A percentile compares a stretch with the other conserved stretches of the same genome.
Evolutionary conservation across 371 early-diverging fungal genomes (phyloP).

Genomic region (Enterospora canceri): DNA sequence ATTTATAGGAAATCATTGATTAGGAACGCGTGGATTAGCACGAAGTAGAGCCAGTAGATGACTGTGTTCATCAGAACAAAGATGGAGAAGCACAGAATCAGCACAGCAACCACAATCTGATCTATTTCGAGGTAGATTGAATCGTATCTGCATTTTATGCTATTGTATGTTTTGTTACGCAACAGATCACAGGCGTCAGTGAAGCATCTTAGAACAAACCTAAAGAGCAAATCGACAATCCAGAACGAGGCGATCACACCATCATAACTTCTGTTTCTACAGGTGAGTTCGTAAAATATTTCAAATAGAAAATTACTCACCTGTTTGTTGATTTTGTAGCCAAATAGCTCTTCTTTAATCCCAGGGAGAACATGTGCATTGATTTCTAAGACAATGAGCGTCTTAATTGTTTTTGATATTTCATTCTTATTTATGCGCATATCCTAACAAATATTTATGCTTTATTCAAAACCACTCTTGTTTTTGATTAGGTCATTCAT

Average conservation of each 20-base stretch:
- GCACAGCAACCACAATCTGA: constrained; percentile 9
- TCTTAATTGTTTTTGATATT: too few relatives aligned
- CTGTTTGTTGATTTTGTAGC: background rate
- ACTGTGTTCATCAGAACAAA: background rate
- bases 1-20: background rate
- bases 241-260: background rate
- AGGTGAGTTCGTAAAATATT: background rate
- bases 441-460: too few relatives aligned
- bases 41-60: background rate
- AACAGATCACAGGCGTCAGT: background rate
- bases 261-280: background rate
- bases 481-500: constrained; percentile 22
- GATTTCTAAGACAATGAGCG: too few relatives aligned
- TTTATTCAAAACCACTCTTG: background rate
- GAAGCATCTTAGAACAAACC: background rate
- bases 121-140: constrained; percentile 4
- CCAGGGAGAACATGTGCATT: too few relatives aligned
- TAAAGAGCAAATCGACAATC: background rate
- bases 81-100: constrained; percentile 8
- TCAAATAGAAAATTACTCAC: background rate
- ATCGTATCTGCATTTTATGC: background rate
- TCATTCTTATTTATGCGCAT: too few relatives aligned
- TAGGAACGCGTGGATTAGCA: background rate
- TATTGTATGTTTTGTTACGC: background rate
- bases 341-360: background rate